Evolutionary conservation across 148 eudicot genomes (phyloP).

Genomic region (Suaeda aralocaspica): DNA sequence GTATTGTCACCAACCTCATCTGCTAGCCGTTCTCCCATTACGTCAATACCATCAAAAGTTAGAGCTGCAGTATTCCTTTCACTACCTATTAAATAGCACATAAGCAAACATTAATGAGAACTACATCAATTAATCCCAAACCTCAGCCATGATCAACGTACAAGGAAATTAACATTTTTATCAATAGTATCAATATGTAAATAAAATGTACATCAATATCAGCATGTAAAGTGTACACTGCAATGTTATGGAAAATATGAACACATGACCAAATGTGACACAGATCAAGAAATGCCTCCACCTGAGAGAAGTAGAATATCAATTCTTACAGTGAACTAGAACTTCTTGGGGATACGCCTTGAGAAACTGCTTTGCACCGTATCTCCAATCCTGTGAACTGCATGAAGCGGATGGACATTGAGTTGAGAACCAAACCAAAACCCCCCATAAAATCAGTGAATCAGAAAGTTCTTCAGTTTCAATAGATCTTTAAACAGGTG

Average conservation of each 20-base stretch:
- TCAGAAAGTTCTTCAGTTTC: not conserved
- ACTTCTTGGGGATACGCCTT: constrained; percentile 70
- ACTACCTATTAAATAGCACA: constrained; percentile 57
- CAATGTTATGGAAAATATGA: not conserved
- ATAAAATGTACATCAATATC: no score
- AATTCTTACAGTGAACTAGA: constrained; percentile 71
- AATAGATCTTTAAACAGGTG: no score
- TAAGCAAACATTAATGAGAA: constrained; percentile 1
- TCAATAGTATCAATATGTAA: no score
- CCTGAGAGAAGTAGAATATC: not conserved
- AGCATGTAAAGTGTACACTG: constrained; percentile 1
- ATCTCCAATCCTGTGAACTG: constrained; percentile 90
- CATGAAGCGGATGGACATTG: constrained; percentile 3
- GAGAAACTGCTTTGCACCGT: constrained; percentile 75
- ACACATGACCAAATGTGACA: not conserved
- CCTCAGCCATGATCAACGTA: not conserved
- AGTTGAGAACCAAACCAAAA: not conserved
- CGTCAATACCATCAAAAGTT: constrained; percentile 92
- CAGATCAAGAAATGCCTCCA: not conserved
- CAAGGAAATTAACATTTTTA: not conserved
- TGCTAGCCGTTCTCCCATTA: constrained; percentile 80
- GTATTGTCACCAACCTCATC: constrained; percentile 58
- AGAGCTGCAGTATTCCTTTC: constrained; percentile 50
- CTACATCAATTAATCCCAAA: not conserved
- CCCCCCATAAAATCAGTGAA: not conserved